Evolutionary conservation across 108 stramenopile genomes (phyloP).

Genomic region (Cyclotella baltica): DNA sequence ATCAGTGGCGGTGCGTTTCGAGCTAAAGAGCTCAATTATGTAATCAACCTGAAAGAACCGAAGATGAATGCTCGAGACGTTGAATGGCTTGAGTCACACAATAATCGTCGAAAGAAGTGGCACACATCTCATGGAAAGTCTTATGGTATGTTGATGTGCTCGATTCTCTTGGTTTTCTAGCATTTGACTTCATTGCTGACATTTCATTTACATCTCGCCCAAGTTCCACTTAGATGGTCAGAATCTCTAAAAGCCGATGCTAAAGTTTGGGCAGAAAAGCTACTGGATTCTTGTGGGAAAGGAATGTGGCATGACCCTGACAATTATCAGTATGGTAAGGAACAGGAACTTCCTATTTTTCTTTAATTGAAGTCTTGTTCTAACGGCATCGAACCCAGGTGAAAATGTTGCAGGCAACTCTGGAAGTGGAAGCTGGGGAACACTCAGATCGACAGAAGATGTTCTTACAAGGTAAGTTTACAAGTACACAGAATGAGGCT

Average conservation of each 20-base stretch:
- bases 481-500: too few relatives aligned
- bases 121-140: constrained; percentile 19
- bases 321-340: constrained; percentile 25
- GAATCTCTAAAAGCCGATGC: constrained; percentile 34
- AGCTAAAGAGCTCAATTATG: constrained; percentile 19
- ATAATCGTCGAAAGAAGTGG: constrained; percentile 21
- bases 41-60: constrained; percentile 26
- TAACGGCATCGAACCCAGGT: too few relatives aligned
- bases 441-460: constrained; percentile 22
- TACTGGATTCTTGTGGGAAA: constrained; percentile 34
- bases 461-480: constrained; percentile 24
- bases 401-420: constrained; percentile 46
- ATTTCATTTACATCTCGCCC: neutral
- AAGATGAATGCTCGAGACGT: constrained; percentile 27
- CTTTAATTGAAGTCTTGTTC: neutral
- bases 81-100: constrained; percentile 25
- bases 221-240: constrained; percentile 31
- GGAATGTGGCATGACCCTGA: constrained; percentile 53
- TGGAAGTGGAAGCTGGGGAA: constrained; percentile 37
- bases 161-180: neutral
- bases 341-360: neutral
- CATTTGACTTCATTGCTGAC: too few relatives aligned
- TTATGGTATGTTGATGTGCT: neutral
- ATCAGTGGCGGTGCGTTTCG: constrained; percentile 24
- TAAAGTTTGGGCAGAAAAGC: constrained; percentile 30